phyloP scores from a whole-genome alignment of 306 rosid species.

The Corylus heterophylla region DNA sequence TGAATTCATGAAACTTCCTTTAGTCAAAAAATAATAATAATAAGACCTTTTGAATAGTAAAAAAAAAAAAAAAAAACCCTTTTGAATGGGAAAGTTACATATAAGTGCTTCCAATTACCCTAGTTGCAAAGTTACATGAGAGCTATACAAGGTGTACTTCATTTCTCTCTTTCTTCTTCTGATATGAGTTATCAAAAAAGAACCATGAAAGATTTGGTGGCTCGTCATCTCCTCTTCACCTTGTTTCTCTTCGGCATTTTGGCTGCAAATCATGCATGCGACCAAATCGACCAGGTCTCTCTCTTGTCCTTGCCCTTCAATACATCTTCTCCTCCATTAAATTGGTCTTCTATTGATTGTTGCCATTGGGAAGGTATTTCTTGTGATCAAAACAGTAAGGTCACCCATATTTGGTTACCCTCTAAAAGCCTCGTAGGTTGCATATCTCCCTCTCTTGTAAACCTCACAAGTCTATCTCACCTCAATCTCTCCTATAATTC shows the following conservation, averaged over 20 bases:
- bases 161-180: too few relatives aligned
- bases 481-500: slow-evolving; percentile 2
- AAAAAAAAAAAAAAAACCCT: too few relatives aligned
- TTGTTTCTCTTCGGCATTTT: neutral
- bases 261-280: neutral
- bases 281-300: neutral
- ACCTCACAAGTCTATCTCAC: neutral
- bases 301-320: neutral
- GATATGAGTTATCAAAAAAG: neutral
- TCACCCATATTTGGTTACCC: neutral
- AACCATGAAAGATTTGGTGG: too few relatives aligned
- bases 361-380: slow-evolving; percentile 9
- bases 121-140: too few relatives aligned
- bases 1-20: too few relatives aligned
- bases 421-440: neutral
- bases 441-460: neutral
- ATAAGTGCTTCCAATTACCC: too few relatives aligned
- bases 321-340: neutral
- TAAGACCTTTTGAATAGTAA: too few relatives aligned
- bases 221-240: too few relatives aligned
- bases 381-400: neutral
- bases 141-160: too few relatives aligned
- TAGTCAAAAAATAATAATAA: too few relatives aligned
- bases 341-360: slow-evolving; percentile 3
- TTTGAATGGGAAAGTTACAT: too few relatives aligned